phyloP scores from a whole-genome alignment of 1,284 basidiomycete genomes.

The Moesziomyces antarcticus region DNA sequence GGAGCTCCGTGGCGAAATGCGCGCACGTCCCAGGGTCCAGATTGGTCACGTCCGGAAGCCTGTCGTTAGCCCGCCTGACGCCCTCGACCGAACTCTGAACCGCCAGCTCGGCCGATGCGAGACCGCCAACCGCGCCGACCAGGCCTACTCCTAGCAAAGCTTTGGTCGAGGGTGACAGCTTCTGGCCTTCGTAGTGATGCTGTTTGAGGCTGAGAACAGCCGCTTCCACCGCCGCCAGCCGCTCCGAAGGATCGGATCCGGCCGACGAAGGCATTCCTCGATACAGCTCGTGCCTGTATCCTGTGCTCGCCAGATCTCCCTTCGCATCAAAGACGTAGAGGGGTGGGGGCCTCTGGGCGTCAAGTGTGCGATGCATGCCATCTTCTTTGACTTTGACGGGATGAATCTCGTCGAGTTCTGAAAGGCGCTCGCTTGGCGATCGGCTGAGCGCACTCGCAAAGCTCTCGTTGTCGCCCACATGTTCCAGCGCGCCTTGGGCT shows the following conservation, averaged over 20 bases:
- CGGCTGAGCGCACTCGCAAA: slow-evolving; percentile 5
- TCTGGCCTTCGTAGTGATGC: slow-evolving; percentile 8
- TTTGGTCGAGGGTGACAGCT: slow-evolving; percentile 9
- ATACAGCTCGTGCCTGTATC: neutral
- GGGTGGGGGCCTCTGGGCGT: neutral
- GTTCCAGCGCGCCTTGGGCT: neutral
- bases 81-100: slow-evolving; percentile 14
- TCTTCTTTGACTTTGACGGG: neutral
- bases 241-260: neutral
- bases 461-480: slow-evolving; percentile 6
- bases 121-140: slow-evolving; percentile 4
- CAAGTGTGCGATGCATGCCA: neutral
- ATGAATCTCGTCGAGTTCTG: slow-evolving; percentile 4
- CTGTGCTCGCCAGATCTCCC: neutral
- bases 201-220: slow-evolving; percentile 7
- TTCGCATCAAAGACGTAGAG: neutral
- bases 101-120: slow-evolving; percentile 6
- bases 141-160: neutral
- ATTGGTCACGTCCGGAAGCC: slow-evolving; percentile 8
- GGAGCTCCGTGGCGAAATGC: neutral
- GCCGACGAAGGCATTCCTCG: neutral
- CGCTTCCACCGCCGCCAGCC: slow-evolving; percentile 2
- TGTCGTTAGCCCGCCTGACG: neutral
- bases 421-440: slow-evolving; percentile 3
- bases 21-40: slow-evolving; percentile 6